Evolutionary conservation across 805 yeast species (phyloP).

Genomic region (Candida ovalis): DNA sequence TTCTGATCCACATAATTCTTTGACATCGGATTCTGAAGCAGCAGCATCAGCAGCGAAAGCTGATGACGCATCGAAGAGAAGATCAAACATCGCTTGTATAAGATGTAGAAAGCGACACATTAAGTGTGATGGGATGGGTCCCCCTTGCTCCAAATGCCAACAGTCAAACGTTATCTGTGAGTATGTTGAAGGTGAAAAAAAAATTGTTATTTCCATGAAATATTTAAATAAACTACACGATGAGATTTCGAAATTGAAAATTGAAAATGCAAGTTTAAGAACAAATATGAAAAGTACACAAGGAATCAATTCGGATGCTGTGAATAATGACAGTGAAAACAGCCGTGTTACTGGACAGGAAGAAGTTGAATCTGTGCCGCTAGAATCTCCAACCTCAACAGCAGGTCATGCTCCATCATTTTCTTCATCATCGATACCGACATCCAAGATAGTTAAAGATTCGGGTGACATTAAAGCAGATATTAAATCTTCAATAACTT

Average conservation of each 20-base stretch:
- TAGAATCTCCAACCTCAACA: not conserved
- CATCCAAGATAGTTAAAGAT: not conserved
- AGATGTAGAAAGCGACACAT: constrained; percentile 70
- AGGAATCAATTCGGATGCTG: not conserved
- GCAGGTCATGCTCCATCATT: not conserved
- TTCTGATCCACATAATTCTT: no score
- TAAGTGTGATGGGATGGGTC: constrained; percentile 68
- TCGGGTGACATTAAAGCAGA: no score
- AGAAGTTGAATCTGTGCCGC: not conserved
- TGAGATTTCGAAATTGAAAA: constrained; percentile 60
- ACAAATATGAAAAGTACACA: constrained; percentile 32
- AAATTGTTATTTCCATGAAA: constrained; percentile 68
- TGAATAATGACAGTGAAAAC: not conserved
- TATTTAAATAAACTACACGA: constrained; percentile 65
- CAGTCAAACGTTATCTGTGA: constrained; percentile 58
- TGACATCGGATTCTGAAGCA: not conserved
- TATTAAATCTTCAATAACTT: no score
- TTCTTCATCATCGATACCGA: not conserved
- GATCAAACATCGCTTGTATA: constrained; percentile 42
- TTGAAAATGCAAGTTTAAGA: constrained; percentile 58
- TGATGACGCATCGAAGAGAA: constrained; percentile 12
- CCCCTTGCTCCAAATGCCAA: constrained; percentile 64
- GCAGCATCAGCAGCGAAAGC: not conserved
- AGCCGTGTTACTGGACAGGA: not conserved
- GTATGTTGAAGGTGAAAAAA: constrained; percentile 67